Evolutionary conservation across 1,284 basidiomycete species (phyloP), one percentile per base, ranked within the genome.

Genomic region (Trametes polyzona): DNA sequence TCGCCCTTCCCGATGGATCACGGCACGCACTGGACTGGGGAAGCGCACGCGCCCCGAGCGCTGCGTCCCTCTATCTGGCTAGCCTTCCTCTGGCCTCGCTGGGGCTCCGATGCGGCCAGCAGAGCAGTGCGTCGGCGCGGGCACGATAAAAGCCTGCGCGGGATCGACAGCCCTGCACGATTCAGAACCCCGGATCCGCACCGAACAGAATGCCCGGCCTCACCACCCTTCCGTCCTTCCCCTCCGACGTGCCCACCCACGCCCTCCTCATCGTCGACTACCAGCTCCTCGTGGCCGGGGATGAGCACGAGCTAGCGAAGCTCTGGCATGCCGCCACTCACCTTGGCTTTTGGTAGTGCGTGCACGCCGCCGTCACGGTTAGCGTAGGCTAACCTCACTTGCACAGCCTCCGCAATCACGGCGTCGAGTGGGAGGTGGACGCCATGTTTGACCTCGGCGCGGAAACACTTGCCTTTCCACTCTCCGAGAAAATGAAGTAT

Each of bases 401-500:
- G 43, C 30, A 24, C 51, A 87, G 85, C 63, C 67, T 88, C 43
- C 85, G 84, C 67, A 86, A 87, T 65, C 83, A 88, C 64, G 83
- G 78, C 2, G 77, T 76, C n/a, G 78, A 82, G 24, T 67, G 77
- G n/a, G 76, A 81, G 57, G 82, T 79, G 5, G 71, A 78, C 47
- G 70, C 67, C 2, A 86, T 88, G 84, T 89, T 87, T 57, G 78
- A 79, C 4, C 77, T 87, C 69, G 85, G 83, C 6, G 74, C 74
- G 6, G 79, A 81, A 57, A 83, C 81, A 0, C 81, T 89, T 74
- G 74, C 74, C 2, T 72, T 89, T 0, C 83, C 87, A 0, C 54
- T 83, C 21, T 80, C 82, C 36, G 86, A 89, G 65, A 86, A 86
- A 66, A 72, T 87, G 75, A 77, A 78, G 53, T 88, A 76, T 60